phyloP scores from a whole-genome alignment of 1,284 basidiomycete genomes.

The Papiliotrema laurentii region DNA sequence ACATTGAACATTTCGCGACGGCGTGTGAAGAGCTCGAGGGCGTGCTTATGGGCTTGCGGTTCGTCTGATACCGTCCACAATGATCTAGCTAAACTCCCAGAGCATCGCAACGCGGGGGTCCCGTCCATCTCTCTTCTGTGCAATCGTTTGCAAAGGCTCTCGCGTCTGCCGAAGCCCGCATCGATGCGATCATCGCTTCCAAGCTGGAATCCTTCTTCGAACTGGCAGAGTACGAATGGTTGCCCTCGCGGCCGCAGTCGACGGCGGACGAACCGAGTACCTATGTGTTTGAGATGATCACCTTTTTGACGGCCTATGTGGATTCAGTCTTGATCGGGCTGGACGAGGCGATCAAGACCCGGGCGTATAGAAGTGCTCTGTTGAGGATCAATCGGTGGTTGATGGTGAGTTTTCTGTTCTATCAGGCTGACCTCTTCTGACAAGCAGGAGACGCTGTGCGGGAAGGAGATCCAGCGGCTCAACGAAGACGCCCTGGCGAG shows the following conservation, averaged over 20 bases:
- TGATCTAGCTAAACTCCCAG: slow-evolving; percentile 44
- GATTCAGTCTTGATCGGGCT: slow-evolving; percentile 81
- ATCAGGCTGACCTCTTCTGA: slow-evolving; percentile 7
- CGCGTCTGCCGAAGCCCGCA: slow-evolving; percentile 66
- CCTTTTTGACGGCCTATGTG: slow-evolving; percentile 94
- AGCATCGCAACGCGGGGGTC: slow-evolving; percentile 76
- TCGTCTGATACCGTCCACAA: slow-evolving; percentile 4
- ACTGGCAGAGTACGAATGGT: slow-evolving; percentile 92
- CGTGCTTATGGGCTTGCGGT: slow-evolving; percentile 74
- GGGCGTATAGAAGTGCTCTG: slow-evolving; percentile 80
- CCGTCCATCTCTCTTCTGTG: slow-evolving; percentile 50
- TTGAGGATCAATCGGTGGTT: slow-evolving; percentile 79
- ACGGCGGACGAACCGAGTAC: slow-evolving; percentile 67
- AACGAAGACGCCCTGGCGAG: slow-evolving; percentile 86
- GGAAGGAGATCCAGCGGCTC: slow-evolving; percentile 63
- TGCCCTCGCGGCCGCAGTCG: slow-evolving; percentile 51
- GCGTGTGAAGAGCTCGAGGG: slow-evolving; percentile 81
- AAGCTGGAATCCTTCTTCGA: slow-evolving; percentile 98
- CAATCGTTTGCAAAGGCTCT: slow-evolving; percentile 63
- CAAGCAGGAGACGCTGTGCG: slow-evolving; percentile 35
- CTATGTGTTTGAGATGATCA: slow-evolving; percentile 91
- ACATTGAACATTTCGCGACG: slow-evolving; percentile 85
- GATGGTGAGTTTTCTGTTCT: slow-evolving; percentile 54
- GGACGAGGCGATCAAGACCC: slow-evolving; percentile 71
- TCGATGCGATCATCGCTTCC: slow-evolving; percentile 75